Base-by-base conservation (phyloP, 2,329 filamentous ascomycete species). In the Fusarium torreyae region DNA sequence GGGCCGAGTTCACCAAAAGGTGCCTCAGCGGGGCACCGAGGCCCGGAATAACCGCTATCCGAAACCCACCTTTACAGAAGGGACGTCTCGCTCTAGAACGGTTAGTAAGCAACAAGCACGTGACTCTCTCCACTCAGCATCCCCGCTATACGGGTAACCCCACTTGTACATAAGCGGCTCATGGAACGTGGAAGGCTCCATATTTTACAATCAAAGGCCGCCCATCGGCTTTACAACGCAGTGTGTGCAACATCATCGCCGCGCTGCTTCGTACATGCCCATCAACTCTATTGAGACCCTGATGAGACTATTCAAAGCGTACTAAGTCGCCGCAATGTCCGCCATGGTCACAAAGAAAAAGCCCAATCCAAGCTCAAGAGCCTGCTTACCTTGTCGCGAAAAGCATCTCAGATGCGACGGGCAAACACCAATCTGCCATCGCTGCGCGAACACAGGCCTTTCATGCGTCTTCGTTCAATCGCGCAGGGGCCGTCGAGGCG, bases 351-450 rank as follows among this genome's bases (percentile, higher is more conserved):
- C 34, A 20, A 40, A n/a, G 24, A 52, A 28, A n/a, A 52, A 42
- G 36, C 22, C 49, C 20, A 52, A 52, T 42, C 49, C 49, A 31
- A 40, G 36, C 36, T 42, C 49, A 22, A 40, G 22, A 31, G 49
- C 49, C 36, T 52, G 49, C 34, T 42, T 42, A 9, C 22, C 49
- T 18, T 52, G 34, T 18, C 49, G 49, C n/a, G 49, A 52, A 20
- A 52, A 52, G 28, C 49, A 40, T 42, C 49, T 52, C 22, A 52
- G 22, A 40, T 52, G 49, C 49, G 48, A 51, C n/a, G 48, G 48
- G 13, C 48, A 51, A 31, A 51, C 48, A 20, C 48, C 48, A 31
- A n/a, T 28, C 18, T 51, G 48, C 22, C 34, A 51, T 40, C 48
- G 48, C 20, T 51, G 48, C 26, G 15, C 48, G 20, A 40, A 5